Evolutionary conservation across 345 rosid species (phyloP), one percentile per base, ranked within the genome.

Genomic region (Camelina hispida): DNA sequence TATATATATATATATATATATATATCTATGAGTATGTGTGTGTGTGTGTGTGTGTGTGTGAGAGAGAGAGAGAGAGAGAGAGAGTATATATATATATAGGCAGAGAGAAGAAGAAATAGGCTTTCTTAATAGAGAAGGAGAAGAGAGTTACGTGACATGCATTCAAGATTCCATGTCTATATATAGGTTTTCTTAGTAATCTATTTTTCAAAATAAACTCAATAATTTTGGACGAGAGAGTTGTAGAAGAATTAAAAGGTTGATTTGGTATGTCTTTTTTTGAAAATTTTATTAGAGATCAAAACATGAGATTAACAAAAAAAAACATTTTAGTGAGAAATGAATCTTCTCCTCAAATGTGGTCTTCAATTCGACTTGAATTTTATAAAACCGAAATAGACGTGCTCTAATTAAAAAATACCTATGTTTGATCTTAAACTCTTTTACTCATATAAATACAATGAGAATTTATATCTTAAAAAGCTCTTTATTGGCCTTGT

Each of bases 111-210:
- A 66, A 78, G 52, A 71, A 20, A 42, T 47, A 23, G 52, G 16
- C 37, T 71, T 58, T 59, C 77, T 78, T 66, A 78, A 66, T 58
- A 78, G 77, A 78, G 77, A 65, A 71, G 81, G 68, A 59, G 77
- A 71, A 78, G 63, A 71, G 77, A 72, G 81, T 51, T 66, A 78
- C 77, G 72, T 71, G 68, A 78, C 63, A 78, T 71, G 48, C 69
- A 66, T 71, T 66, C 77, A 71, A 78, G 69, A 78, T 78, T 78
- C 81, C 67, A 78, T 72, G 34, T 43, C 51, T 52, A 63, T 65
- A 67, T 66, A 59, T 64, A 66, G 43, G 68, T 17, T 15, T 52
- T 35, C 25, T 56, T 6, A 35, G 12, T 30, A 59, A 43, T 71
- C 60, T 13, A 9, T 16, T 47, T 68, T 8, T 1, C 20, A 13